Evolutionary conservation across 768 basidiomycete species (phyloP).

Genomic region (Tylopilus sp.): DNA sequence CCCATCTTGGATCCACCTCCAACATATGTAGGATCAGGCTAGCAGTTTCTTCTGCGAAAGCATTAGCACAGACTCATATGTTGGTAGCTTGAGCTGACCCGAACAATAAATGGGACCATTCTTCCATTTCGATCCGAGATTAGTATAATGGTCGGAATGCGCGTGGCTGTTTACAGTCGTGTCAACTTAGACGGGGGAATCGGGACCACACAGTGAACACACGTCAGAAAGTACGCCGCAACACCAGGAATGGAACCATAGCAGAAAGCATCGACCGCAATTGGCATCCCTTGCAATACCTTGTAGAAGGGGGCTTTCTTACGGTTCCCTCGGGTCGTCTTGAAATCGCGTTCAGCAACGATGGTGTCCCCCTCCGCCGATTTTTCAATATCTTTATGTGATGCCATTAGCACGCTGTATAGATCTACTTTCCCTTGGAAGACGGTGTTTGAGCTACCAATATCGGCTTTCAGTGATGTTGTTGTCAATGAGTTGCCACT

Average conservation of each 20-base stretch:
- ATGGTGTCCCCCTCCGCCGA: conserved; percentile 77
- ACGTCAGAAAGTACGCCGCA: conserved; percentile 92
- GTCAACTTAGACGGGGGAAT: conserved; percentile 8
- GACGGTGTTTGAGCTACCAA: neutral
- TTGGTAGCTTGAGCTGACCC: conserved; percentile 23
- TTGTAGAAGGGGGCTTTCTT: conserved; percentile 94
- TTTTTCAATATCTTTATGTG: conserved; percentile 70
- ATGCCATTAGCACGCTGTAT: conserved; percentile 90
- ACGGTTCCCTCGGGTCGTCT: conserved; percentile 47
- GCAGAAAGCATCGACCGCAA: conserved; percentile 95
- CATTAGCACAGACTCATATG: neutral
- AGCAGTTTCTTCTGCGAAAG: conserved; percentile 64
- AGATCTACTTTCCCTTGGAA: conserved; percentile 29
- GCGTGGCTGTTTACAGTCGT: conserved; percentile 62
- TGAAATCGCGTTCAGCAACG: conserved; percentile 50
- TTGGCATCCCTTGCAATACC: conserved; percentile 92
- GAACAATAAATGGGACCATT: conserved; percentile 96
- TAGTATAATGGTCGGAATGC: conserved; percentile 96
- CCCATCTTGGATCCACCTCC: conserved; percentile 84
- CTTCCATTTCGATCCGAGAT: conserved; percentile 83
- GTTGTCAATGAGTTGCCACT: neutral
- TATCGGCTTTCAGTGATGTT: neutral
- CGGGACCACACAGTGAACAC: neutral
- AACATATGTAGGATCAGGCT: conserved; percentile 92
- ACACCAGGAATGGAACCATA: conserved; percentile 90